A percentile compares a stretch with the other conserved stretches of the same genome.
Evolutionary conservation across 495 filamentous ascomycete species (phyloP).

Genomic region (Astrothelium subdiscretum): DNA sequence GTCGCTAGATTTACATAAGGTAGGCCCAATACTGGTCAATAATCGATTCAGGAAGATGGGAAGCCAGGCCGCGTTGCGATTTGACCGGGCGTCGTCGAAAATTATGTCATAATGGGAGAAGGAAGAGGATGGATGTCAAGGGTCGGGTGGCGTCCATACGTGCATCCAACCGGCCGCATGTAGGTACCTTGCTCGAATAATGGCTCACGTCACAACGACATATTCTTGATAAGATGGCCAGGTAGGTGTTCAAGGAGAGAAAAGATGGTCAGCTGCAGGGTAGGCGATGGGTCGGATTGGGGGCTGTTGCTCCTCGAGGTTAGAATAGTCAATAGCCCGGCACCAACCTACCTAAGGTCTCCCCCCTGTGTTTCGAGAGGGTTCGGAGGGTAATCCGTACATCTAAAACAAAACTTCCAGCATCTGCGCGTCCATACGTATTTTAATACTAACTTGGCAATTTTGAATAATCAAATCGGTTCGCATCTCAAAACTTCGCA

Average conservation of each 20-base stretch:
- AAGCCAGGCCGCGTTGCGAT: not conserved
- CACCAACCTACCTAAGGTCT: no score
- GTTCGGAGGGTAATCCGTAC: no score
- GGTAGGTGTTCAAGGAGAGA: not conserved
- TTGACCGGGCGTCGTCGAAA: not conserved
- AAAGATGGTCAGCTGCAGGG: not conserved
- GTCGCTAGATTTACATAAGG: not conserved
- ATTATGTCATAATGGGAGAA: not conserved
- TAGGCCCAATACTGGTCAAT: not conserved
- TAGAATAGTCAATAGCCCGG: no score
- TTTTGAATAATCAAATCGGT: no score
- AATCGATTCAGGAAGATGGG: not conserved
- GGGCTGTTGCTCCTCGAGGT: no score
- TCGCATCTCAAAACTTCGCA: no score
- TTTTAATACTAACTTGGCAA: no score
- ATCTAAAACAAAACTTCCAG: no score
- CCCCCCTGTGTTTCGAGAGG: no score
- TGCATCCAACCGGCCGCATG: not conserved
- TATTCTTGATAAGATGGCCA: not conserved
- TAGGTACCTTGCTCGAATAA: no score
- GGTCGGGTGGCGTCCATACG: not conserved
- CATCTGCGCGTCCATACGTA: no score
- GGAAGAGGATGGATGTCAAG: not conserved
- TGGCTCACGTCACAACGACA: not conserved
- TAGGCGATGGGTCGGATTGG: no score